Base-by-base conservation (phyloP, 805 yeast genomes). In the Priceomyces carsonii region DNA sequence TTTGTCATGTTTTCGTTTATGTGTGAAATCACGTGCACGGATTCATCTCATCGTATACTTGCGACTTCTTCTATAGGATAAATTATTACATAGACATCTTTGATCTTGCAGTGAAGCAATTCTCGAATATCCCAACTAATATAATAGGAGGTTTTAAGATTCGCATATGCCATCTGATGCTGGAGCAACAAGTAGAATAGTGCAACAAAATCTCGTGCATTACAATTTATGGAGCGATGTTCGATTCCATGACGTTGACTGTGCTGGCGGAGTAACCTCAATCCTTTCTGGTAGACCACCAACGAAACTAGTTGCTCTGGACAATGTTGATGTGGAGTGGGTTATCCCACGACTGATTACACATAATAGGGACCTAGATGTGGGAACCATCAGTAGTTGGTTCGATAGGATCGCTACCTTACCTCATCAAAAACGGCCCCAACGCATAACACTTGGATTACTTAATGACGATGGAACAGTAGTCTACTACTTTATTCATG, bases 381-480 rank as follows among this genome's bases (percentile, higher is more conserved):
- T 76, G 37, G 42, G 49, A 10, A 55, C 61, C 16, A 52, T 79
- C 18, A 67, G 71, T 24, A 9, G 27, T 2, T 60, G 76, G 47
- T 79, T 79, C 38, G 42, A 40, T 0, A 48, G 27, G 8, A 49
- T 70, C 5, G 43, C 40, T 1, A 38, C 41, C 5, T 33, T 28
- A 5, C 32, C 36, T 7, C 16, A 14, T 13, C 6, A 18, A 4
- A 1, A 35, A 16, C 50, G 75, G 18, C 76, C 79, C 0, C 57
- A 56, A 28, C 59, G 79, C 38, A 42, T 84, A 3, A 61, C 80
- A 0, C 43, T 79, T 19, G 89, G 77, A 0, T 62, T 83, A 6
- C 70, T 75, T 2, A 79, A 75, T 45, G 72, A 72, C 36, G 93
- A 84, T 52, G 82, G 87, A 2, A 80, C 89, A 0, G 69, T 81